These are phyloP conservation scores for Puccinia coronata DNA, from an alignment of 1,284 basidiomycete species.

Conservation along the genomic window DNA sequence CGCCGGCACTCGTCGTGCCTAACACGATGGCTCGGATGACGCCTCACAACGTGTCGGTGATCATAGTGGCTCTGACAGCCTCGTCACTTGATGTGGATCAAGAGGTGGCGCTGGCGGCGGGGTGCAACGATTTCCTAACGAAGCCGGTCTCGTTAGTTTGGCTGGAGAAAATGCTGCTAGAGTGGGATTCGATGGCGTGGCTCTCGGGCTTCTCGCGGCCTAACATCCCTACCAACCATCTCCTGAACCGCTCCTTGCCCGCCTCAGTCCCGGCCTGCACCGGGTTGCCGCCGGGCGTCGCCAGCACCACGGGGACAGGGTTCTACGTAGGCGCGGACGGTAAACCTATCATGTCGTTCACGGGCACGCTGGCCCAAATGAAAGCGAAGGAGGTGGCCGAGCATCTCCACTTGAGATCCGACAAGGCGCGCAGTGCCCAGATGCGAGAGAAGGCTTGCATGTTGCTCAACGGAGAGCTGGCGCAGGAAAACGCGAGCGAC, in stretches of 20 bases:
- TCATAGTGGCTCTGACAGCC: slow-evolving; percentile 96
- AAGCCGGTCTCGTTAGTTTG: slow-evolving; percentile 94
- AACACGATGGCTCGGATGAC: slow-evolving; percentile 61
- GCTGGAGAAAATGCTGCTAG: slow-evolving; percentile 97
- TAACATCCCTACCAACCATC: neutral
- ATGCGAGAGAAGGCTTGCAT: slow-evolving; percentile 2
- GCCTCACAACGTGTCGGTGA: slow-evolving; percentile 82
- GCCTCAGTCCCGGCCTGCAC: neutral
- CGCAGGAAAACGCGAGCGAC: slow-evolving; percentile 2
- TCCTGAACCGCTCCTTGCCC: slow-evolving; percentile 17
- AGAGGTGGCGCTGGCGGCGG: slow-evolving; percentile 90
- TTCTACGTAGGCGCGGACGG: neutral
- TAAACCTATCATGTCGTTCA: slow-evolving; percentile 25
- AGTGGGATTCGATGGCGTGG: slow-evolving; percentile 73
- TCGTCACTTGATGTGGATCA: slow-evolving; percentile 89
- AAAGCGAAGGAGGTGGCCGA: slow-evolving; percentile 29
- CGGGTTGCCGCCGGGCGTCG: neutral
- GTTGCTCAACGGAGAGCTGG: no score
- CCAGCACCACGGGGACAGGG: neutral
- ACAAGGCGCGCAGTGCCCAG: slow-evolving; percentile 2
- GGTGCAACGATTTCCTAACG: slow-evolving; percentile 98
- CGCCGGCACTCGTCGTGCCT: slow-evolving; percentile 51
- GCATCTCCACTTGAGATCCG: slow-evolving; percentile 32
- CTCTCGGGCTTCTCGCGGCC: slow-evolving; percentile 54
- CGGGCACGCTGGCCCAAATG: neutral